These are phyloP conservation scores for Rugosomyces carneus DNA, from an alignment of 1,284 basidiomycete genomes.

Conservation along the genomic window DNA sequence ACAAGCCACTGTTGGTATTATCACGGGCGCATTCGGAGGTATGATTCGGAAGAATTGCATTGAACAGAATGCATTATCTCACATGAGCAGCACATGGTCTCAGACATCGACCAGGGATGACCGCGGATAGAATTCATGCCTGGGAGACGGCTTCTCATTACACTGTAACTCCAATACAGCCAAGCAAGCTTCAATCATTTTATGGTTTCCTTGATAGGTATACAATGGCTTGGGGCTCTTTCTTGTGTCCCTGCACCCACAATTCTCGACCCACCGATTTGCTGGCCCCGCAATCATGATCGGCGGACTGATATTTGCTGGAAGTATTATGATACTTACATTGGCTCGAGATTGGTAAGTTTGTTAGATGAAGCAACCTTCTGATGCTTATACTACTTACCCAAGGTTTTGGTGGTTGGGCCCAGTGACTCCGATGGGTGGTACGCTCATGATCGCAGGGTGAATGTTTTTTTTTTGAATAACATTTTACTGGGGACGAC, in stretches of 20 bases:
- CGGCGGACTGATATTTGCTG: conserved; percentile 66
- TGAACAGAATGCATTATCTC: not conserved
- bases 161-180: conserved; percentile 34
- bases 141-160: conserved; percentile 63
- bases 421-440: conserved; percentile 74
- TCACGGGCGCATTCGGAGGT: conserved; percentile 63
- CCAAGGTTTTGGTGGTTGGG: conserved; percentile 57
- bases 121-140: conserved; percentile 47
- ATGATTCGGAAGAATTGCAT: not conserved
- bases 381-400: conserved; percentile 9
- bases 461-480: conserved; percentile 30
- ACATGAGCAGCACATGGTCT: conserved; percentile 47
- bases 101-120: conserved; percentile 40
- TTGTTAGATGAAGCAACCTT: not conserved
- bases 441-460: conserved; percentile 72
- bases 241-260: conserved; percentile 65
- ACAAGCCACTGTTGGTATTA: conserved; percentile 51
- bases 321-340: conserved; percentile 63
- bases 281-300: conserved; percentile 65
- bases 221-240: conserved; percentile 76
- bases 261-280: conserved; percentile 56
- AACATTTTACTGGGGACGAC: not conserved
- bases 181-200: not conserved
- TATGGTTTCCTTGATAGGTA: conserved; percentile 39
- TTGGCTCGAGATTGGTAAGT: conserved; percentile 49